Percentiles rank a stretch among this genome's conserved stretches.
Conservation (phyloP, 2,329 filamentous ascomycete species). For the Claviceps africana region DNA sequence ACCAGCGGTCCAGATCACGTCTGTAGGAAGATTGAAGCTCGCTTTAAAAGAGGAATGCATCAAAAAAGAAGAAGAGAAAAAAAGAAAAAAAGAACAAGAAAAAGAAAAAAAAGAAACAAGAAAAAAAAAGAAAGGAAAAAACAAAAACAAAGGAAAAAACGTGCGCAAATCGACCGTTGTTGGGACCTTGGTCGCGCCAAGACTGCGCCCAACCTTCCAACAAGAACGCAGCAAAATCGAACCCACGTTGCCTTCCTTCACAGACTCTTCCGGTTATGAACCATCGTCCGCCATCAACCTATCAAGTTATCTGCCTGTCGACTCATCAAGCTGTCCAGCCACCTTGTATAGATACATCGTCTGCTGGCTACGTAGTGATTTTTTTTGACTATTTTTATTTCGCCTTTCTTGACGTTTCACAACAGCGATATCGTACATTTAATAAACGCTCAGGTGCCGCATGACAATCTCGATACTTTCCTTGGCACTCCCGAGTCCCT, state of each 20-base stretch:
- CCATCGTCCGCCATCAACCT: background rate
- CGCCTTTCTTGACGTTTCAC: background rate
- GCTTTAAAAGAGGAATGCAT: background rate
- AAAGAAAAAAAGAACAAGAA: background rate
- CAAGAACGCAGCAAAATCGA: background rate
- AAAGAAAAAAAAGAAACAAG: background rate
- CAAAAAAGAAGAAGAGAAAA: background rate
- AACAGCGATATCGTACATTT: background rate
- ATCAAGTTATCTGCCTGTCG: background rate
- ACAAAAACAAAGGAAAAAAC: background rate
- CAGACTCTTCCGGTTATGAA: background rate
- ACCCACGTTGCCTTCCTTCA: background rate
- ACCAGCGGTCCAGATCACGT: background rate
- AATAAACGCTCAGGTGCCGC: background rate
- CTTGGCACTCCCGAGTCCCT: too few species aligned
- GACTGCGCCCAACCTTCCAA: background rate
- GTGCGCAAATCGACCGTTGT: background rate
- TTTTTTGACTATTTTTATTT: too few species aligned
- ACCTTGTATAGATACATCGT: background rate
- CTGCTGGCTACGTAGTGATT: background rate
- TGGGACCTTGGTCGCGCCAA: background rate
- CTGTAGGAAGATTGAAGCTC: background rate
- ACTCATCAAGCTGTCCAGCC: background rate
- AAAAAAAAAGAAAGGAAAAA: background rate
- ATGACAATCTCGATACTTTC: background rate